Evolutionary conservation across 2,329 filamentous ascomycete genomes (phyloP), one percentile per base, ranked within the genome.

Genomic region (Ploettnerulaceae sp.): DNA sequence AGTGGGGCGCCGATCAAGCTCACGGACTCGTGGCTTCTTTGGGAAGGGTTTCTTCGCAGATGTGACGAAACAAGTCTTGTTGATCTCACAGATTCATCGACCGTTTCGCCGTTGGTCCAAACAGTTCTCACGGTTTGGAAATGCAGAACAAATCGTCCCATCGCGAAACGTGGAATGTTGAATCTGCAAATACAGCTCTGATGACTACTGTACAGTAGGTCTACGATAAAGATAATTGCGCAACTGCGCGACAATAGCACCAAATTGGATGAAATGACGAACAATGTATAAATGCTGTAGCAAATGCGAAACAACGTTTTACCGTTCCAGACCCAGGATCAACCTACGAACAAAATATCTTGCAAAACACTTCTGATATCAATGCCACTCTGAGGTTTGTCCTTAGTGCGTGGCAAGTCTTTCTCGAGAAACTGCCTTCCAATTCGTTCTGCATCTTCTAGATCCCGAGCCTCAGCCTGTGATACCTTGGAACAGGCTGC

Each of bases 401-500:
- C 42, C 25, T 52, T 48, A 37, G 49, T 21, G 22, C 29, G 41
- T 40, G 58, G 56, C 17, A 65, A 57, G 31, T 64, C 57, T 31
- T 60, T 57, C 48, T 67, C 66, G 2, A 86, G 61, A 53, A 86
- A 85, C 5, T 63, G 63, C 35, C 81, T 73, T n/a, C 79, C 78
- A 34, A 77, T 69, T 8, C 52, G 59, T 59, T 86, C 81, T 18
- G 89, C 88, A 53, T 77, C 69, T 56, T 81, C 74, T n/a, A 96
- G 70, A 28, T 78, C 76, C n/a, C 68, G 65, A 42, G 74, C 72
- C 58, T 95, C 88, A 3, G 71, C 69, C 0, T 71, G 67, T 0
- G 81, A 80, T 53, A 94, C 69, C 34, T 73, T 74, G 4, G 85
- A 79, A 65, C 86, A 95, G 15, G 81, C 77, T 22, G 79, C 75